Base-by-base conservation (phyloP, 306 rosid genomes). In the Cyclanthera cordifolia region DNA sequence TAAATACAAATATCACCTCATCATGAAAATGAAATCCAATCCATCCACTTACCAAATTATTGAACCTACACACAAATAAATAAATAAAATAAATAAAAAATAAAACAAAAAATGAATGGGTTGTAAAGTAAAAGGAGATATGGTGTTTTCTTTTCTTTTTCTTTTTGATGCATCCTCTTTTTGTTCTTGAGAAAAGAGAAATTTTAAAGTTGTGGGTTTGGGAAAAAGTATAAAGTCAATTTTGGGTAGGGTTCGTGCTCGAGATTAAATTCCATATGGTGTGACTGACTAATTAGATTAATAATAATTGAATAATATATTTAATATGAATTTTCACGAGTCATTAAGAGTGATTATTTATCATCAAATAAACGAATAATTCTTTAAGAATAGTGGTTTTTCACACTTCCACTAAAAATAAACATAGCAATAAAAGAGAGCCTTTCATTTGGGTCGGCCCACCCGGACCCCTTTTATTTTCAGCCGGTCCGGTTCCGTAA, bases 251-350 rank as follows among this genome's bases (percentile, higher is more conserved):
- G 70, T 64, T 64, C 21, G 70, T 43, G 34, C 19, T 64, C 3
- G 52, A 21, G 53, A 64, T 64, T 64, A 21, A 64, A 64, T 64
- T 64, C 34, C 53, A 64, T 43, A 64, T n/a, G n/a, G n/a, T n/a
- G n/a, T n/a, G n/a, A n/a, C n/a, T n/a, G n/a, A n/a, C n/a, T n/a
- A n/a, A n/a, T n/a, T n/a, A n/a, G n/a, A n/a, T n/a, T n/a, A n/a
- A n/a, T n/a, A n/a, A n/a, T n/a, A n/a, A n/a, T n/a, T n/a, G n/a
- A n/a, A n/a, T n/a, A n/a, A n/a, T n/a, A n/a, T n/a, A n/a, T n/a
- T n/a, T n/a, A n/a, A n/a, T n/a, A n/a, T n/a, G n/a, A n/a, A n/a
- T n/a, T n/a, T n/a, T n/a, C n/a, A n/a, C n/a, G n/a, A n/a, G n/a
- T n/a, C n/a, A n/a, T n/a, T n/a, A n/a, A n/a, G n/a, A n/a, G n/a